Conservation (phyloP, 345 rosid species). For the Acer yangbiense region DNA sequence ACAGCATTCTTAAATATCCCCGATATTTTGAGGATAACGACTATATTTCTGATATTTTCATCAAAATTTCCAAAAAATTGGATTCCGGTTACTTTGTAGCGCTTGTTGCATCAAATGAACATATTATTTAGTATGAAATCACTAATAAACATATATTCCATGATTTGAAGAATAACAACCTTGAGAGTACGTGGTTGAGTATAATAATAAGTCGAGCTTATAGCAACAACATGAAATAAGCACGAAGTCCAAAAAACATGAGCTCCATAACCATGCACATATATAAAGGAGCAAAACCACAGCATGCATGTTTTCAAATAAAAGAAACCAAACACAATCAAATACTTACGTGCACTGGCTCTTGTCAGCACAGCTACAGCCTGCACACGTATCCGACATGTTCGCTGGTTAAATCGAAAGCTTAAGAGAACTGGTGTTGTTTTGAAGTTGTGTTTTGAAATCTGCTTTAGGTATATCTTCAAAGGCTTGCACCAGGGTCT, state of each 20-base stretch:
- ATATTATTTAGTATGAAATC: too few relatives aligned
- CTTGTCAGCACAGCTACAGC: constrained; percentile 83
- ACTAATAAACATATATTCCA: too few relatives aligned
- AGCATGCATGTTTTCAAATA: background rate
- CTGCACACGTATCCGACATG: constrained; percentile 74
- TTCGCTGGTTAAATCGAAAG: background rate
- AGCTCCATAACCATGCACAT: constrained; percentile 7
- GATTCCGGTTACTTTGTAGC: background rate
- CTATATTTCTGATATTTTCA: too few relatives aligned
- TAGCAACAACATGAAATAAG: background rate
- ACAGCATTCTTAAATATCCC: too few relatives aligned
- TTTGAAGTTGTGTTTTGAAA: background rate
- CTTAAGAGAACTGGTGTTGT: background rate
- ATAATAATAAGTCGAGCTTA: too few relatives aligned
- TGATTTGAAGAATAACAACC: background rate
- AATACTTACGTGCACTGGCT: constrained; percentile 68
- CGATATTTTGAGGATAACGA: too few relatives aligned
- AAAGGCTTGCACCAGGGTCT: background rate
- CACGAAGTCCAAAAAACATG: background rate
- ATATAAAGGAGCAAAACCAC: background rate
- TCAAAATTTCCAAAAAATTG: too few relatives aligned
- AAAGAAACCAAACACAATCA: background rate
- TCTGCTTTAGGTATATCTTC: constrained; percentile 24
- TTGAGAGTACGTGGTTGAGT: background rate
- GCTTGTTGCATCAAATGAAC: background rate